Base-by-base conservation (phyloP, 2,329 filamentous ascomycete species). In the Hypoxylon sp. region DNA sequence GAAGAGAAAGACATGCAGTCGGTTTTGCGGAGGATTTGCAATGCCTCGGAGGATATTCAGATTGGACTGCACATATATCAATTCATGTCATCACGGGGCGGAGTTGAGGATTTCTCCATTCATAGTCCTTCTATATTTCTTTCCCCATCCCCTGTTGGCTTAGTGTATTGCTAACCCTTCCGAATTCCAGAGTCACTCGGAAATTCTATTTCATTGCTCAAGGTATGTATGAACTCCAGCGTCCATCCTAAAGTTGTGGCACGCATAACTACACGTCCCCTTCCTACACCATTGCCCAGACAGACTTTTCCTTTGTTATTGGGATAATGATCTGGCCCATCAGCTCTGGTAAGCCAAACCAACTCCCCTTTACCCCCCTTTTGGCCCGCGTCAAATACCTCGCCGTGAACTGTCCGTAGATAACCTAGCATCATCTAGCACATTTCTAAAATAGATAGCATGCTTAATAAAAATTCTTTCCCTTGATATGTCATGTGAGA, bases 41-140 rank as follows among this genome's bases (percentile, higher is more conserved):
- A 36, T 51, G 17, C 23, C 5, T 43, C 21, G 5, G 49, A 50
- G 63, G n/a, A 25, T 51, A 49, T 30, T 66, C 57, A 67, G 49
- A 71, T 57, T 71, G 65, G 57, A 48, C 53, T 71, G 65, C 66
- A 67, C 68, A 65, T 67, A 66, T 50, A 60, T 69, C 51, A 68
- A 69, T 67, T 69, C 63, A 69, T 68, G 60, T 60, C 46, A 55
- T 59, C 43, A 60, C 30, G 48, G 66, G 65, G 58, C 21, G 65
- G 65, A 65, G 68, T 63, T 63, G 63, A 58, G 68, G 63, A 62
- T 66, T 63, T 60, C 58, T 67, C 50, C 50, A 36, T 64, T 59
- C 41, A 63, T 66, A 68, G 65, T 45, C 53, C 58, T 66, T 65
- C 28, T 68, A 71, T 68, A 71, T 60, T 52, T 69, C 51, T 63